Base-by-base conservation (phyloP, 192 early-diverging fungal species). In the Entomortierella chlamydospora region DNA sequence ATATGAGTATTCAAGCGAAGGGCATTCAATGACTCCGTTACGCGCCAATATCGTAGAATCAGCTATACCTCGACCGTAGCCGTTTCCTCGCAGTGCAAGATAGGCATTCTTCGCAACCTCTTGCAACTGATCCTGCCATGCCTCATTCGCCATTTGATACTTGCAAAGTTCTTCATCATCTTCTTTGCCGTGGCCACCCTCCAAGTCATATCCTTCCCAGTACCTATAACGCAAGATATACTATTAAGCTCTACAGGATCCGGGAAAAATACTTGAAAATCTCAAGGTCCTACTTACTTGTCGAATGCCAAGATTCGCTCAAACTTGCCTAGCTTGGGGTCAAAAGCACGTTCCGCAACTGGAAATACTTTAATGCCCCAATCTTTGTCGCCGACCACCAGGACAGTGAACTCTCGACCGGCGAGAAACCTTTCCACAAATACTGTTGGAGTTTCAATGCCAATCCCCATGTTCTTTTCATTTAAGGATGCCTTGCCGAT, bases 381-480 rank as follows among this genome's bases (percentile, higher is more conserved):
- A 18, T 74, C 29, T 51, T 62, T 53, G 51, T 86, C 81, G 7
- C 85, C 85, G 25, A 82, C 61, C 18, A 73, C 70, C 1, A 86
- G 54, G 0, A 59, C 85, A 4, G 85, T 86, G 26, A 86, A 86
- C 54, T 86, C 85, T 10, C 84, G 80, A 15, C 85, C 85, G 29
- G 82, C 74, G 2, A 86, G 45, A 39, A 81, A 86, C 25, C 43
- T 65, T 72, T 86, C 85, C 50, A 83, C 81, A 82, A 86, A 86
- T 20, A 74, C 72, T n/a, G 72, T 74, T 15, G 72, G 72, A 11
- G 64, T 66, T 26, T 61, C 64, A 13, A 74, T 74, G 18, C 68
- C 64, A 54, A 74, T 56, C 37, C 43, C 57, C 57, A 23, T 58
- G 17, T 57, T 66, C 6, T 53, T 41, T 17, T 65, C 50, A 26